phyloP scores from a whole-genome alignment of 768 basidiomycete genomes.

The Suillus sp. region DNA sequence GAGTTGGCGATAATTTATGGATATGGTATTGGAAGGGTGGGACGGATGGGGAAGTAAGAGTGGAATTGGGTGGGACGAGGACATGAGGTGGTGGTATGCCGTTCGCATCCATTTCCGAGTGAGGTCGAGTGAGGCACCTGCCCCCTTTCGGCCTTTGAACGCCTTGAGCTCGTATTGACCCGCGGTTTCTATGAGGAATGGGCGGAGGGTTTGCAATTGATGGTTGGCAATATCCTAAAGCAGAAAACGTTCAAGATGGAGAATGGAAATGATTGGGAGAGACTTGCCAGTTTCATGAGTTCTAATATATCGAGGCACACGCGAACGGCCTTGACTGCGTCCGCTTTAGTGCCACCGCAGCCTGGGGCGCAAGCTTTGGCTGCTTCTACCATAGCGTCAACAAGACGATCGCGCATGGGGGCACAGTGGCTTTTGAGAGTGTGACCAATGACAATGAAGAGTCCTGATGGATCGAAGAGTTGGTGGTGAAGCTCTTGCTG shows the following conservation, averaged over 20 bases:
- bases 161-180: constrained; percentile 78
- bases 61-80: constrained; percentile 30
- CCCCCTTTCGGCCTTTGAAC: constrained; percentile 61
- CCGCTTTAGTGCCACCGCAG: constrained; percentile 54
- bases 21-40: constrained; percentile 43
- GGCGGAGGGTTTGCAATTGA: constrained; percentile 89
- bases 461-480: constrained; percentile 75
- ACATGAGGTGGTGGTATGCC: constrained; percentile 50
- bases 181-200: constrained; percentile 82
- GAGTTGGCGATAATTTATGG: constrained; percentile 49
- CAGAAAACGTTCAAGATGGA: constrained; percentile 20
- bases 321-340: constrained; percentile 73
- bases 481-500: constrained; percentile 78
- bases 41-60: constrained; percentile 42
- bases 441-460: constrained; percentile 78
- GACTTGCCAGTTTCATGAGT: constrained; percentile 90
- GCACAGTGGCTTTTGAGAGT: constrained; percentile 91
- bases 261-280: constrained; percentile 18
- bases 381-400: constrained; percentile 80
- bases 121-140: constrained; percentile 46
- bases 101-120: constrained; percentile 68
- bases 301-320: constrained; percentile 90
- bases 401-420: constrained; percentile 84
- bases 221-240: constrained; percentile 93
- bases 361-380: constrained; percentile 62